These are phyloP conservation scores for Limtongia smithiae DNA, from an alignment of 805 yeast species.

Conservation along the genomic window DNA sequence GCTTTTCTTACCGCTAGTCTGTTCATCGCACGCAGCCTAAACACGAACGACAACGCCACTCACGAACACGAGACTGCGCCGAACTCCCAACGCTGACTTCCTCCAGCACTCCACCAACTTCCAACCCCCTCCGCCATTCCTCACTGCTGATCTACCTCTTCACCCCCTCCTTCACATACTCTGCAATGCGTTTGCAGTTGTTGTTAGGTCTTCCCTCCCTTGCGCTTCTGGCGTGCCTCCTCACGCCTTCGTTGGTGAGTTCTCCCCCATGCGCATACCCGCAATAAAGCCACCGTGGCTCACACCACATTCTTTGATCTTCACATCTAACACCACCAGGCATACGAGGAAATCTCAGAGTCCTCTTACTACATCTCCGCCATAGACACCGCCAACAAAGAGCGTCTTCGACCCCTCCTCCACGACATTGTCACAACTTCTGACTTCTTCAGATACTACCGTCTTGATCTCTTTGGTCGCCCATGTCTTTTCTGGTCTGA, in stretches of 20 bases:
- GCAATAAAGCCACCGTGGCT: too few relatives aligned
- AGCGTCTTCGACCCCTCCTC: conserved; percentile 46
- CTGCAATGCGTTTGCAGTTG: too few relatives aligned
- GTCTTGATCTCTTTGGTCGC: conserved; percentile 64
- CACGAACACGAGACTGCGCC: too few relatives aligned
- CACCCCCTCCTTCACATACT: too few relatives aligned
- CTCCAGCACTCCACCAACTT: too few relatives aligned
- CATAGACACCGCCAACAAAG: conserved; percentile 50
- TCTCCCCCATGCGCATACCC: neutral
- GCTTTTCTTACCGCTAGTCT: too few relatives aligned
- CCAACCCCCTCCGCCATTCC: too few relatives aligned
- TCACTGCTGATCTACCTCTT: too few relatives aligned
- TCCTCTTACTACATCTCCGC: conserved; percentile 34
- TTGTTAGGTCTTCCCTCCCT: neutral
- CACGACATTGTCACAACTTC: conserved; percentile 53
- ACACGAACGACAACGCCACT: too few relatives aligned
- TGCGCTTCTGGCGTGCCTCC: conserved; percentile 1
- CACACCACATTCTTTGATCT: neutral
- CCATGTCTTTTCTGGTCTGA: conserved; percentile 86
- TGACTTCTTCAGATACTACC: conserved; percentile 84
- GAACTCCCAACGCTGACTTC: too few relatives aligned
- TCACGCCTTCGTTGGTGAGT: neutral
- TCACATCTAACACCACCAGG: too few relatives aligned
- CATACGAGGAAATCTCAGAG: conserved; percentile 10
- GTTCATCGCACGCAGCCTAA: too few relatives aligned